Evolutionary conservation across 768 basidiomycete species (phyloP).

Genomic region (Pleurotus giganteus): DNA sequence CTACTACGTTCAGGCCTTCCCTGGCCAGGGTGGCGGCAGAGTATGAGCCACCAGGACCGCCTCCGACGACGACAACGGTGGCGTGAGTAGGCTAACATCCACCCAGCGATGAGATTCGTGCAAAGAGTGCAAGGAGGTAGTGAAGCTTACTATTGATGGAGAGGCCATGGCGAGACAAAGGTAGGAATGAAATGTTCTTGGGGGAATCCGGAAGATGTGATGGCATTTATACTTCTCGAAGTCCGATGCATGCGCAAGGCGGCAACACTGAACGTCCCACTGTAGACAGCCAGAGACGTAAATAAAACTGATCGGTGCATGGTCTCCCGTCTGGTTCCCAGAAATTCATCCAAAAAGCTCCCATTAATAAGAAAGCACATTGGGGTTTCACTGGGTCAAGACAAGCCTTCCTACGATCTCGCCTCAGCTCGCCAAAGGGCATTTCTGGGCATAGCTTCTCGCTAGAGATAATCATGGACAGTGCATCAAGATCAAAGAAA

Average conservation of each 20-base stretch:
- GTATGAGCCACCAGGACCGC: constrained; percentile 27
- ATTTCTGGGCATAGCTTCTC: not conserved
- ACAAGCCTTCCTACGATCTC: not conserved
- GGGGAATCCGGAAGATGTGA: too few species aligned
- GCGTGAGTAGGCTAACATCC: constrained; percentile 21
- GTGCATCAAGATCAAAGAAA: not conserved
- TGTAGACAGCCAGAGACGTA: too few species aligned
- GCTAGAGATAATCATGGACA: not conserved
- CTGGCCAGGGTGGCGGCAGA: constrained; percentile 25
- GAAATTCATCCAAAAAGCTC: too few species aligned
- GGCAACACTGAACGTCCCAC: too few species aligned
- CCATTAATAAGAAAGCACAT: too few species aligned
- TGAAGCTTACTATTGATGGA: not conserved
- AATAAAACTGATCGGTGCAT: too few species aligned
- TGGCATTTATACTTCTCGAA: too few species aligned
- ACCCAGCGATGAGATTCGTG: not conserved
- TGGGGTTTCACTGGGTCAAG: too few species aligned
- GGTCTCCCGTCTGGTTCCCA: too few species aligned
- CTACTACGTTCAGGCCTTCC: constrained; percentile 39
- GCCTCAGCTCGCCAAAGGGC: not conserved
- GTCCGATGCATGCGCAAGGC: too few species aligned
- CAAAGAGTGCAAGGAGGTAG: too few species aligned
- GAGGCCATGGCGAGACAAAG: not conserved
- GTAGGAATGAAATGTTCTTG: too few species aligned
- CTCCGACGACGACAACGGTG: constrained; percentile 34